Evolutionary conservation across 176 grass and related monocot genomes (phyloP), one percentile per base, ranked within the genome.

Genomic region (Phoenix roebelenii): DNA sequence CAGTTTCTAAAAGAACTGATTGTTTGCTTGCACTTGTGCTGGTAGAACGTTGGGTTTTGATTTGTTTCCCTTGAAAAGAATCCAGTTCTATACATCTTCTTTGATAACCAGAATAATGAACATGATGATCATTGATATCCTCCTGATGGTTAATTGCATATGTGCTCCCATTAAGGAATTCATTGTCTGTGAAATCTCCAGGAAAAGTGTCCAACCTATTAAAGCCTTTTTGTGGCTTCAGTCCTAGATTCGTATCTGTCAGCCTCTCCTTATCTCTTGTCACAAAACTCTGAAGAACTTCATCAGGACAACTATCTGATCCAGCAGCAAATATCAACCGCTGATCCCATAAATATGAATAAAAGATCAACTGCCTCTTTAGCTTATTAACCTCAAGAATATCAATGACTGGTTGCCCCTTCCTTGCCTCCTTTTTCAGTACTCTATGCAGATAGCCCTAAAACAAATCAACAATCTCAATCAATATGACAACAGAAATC

Each of bases 351-450:
- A 92, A 61, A 54, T 88, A 87, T 65, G 88, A 85, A 75, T 74
- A 79, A 56, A 98, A 92, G 58, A 98, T 55, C 75, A 98, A 73
- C 65, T 92, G 87, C 26, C 87, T 88, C 74, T 76, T 85, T 59
- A 92, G 76, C 62, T 89, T 83, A 67, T 85, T 98, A 79, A 98
- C 77, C 60, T 98, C 88, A 64, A 98, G 93, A 72, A 89, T 98
- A 67, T 98, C 93, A 52, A 78, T 25, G 18, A 73, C 26, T 63
- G 58, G 65, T 73, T 92, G 84, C 50, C 72, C 61, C 52, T 88
- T 90, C 19, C 55, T 70, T 16, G 7, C 53, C 65, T 98, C 87
- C 79, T 69, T 98, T 78, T 87, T 85, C 29, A 92, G 55, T 77
- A 87, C 61, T 85, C 76, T 79, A 80, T 76, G 77, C 56, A 98